Base-by-base conservation (phyloP, 2,329 filamentous ascomycete genomes). In the Elsinoe perseae region DNA sequence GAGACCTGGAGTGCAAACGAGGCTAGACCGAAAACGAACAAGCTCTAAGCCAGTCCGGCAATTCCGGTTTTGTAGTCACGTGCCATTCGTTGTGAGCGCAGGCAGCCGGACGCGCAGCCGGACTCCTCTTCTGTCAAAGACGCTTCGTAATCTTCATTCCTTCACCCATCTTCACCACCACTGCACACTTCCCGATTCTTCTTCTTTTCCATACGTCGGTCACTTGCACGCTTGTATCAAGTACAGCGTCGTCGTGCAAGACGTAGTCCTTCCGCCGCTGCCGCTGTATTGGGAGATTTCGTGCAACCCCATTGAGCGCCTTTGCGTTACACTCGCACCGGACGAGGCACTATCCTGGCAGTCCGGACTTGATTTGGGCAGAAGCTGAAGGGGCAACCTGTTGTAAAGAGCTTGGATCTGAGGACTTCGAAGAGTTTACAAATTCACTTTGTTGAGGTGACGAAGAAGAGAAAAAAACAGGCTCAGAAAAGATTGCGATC, bases 391-490 rank as follows among this genome's bases (percentile, higher is more conserved):
- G 12, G n/a, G 4, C n/a, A 36, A 14, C 10, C 32, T 3, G 4
- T 36, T 44, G 10, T 18, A 44, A 44, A 44, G 40, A 44, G 40
- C 23, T 14, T 4, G 40, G 40, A 8, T 36, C 10, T 36, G 32
- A 36, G n/a, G 10, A 7, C 12, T n/a, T n/a, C n/a, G 9, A 36
- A 14, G 32, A 36, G 21, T 23, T 30, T n/a, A 32, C 25, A 30
- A 30, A 16, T 20, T 50, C 27, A 50, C 4, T 10, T 10, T 18
- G 21, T 3, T 20, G 32, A 36, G 32, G 2, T 8, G 27, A 28
- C 18, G 36, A 20, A 28, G 10, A n/a, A 18, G 38, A 43, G 34
- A 54, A 54, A 54, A 43, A 54, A 25, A 10, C 40, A 50, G 44
- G 16, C 25, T 4, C 4, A 32, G 44, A 32, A 21, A 10, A 12